These are phyloP conservation scores for Neofusicoccum sp. DNA, from an alignment of 2,329 filamentous ascomycete genomes.

Conservation along the genomic window DNA sequence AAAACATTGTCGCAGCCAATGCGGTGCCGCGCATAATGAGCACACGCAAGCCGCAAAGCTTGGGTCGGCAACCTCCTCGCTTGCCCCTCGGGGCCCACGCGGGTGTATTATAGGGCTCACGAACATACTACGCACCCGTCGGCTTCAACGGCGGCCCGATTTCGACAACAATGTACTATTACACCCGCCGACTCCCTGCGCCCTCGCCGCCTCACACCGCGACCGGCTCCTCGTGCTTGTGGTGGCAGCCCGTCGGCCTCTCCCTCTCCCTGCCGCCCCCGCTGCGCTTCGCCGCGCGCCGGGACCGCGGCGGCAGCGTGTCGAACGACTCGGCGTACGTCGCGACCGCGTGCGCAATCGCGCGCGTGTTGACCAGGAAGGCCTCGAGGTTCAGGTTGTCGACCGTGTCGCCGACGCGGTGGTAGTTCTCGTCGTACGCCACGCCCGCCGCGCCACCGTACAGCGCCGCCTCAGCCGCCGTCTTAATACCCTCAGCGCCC, in stretches of 20 bases:
- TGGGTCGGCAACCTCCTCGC: neutral
- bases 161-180: slow-evolving; percentile 6
- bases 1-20: neutral
- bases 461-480: slow-evolving; percentile 34
- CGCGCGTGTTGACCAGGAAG: slow-evolving; percentile 42
- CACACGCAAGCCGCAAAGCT: slow-evolving; percentile 10
- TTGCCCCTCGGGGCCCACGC: neutral
- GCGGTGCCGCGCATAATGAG: neutral
- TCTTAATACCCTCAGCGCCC: slow-evolving; percentile 44
- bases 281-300: neutral
- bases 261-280: neutral
- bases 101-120: neutral
- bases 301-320: slow-evolving; percentile 32
- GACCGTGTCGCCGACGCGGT: slow-evolving; percentile 38
- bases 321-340: slow-evolving; percentile 38
- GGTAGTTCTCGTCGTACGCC: slow-evolving; percentile 44
- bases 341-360: slow-evolving; percentile 39
- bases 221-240: slow-evolving; percentile 2
- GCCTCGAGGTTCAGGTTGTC: slow-evolving; percentile 38
- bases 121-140: neutral
- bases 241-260: slow-evolving; percentile 12
- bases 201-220: neutral
- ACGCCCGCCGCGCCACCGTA: slow-evolving; percentile 40
- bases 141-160: neutral
- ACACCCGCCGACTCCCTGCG: neutral